Conservation (phyloP, 768 basidiomycete genomes). For the Hydnum rufescens region DNA sequence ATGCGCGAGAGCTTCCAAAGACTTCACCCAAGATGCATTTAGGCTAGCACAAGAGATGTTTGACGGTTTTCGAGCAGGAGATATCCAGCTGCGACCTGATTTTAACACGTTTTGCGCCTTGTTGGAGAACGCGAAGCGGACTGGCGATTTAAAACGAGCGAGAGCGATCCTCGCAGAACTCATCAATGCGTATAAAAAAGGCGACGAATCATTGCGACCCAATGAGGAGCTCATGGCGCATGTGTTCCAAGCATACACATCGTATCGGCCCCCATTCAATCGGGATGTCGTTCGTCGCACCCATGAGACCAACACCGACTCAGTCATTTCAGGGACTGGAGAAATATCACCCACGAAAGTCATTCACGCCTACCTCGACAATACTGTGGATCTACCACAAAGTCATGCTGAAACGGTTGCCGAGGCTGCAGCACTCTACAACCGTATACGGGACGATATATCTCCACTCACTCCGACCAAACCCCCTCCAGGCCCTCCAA, state of each 20-base stretch:
- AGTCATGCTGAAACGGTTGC: conserved; percentile 47
- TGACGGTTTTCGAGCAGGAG: conserved; percentile 49
- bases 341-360: too few relatives aligned
- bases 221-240: conserved; percentile 62
- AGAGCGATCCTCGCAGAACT: conserved; percentile 87
- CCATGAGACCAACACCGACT: conserved; percentile 3
- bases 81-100: conserved; percentile 39
- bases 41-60: conserved; percentile 75
- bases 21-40: conserved; percentile 65
- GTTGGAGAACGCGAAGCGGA: conserved; percentile 74
- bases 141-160: conserved; percentile 63
- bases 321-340: neutral
- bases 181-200: conserved; percentile 22
- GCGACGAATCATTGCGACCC: conserved; percentile 15
- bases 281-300: conserved; percentile 22
- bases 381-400: conserved; percentile 32
- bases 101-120: conserved; percentile 56
- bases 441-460: too few relatives aligned
- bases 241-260: conserved; percentile 72
- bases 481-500: neutral
- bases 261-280: conserved; percentile 53
- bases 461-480: conserved; percentile 17
- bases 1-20: conserved; percentile 40
- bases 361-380: too few relatives aligned
- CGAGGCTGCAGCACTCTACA: conserved; percentile 44